Conservation (phyloP, 108 stramenopile species). For the Epithemia pelagica region DNA sequence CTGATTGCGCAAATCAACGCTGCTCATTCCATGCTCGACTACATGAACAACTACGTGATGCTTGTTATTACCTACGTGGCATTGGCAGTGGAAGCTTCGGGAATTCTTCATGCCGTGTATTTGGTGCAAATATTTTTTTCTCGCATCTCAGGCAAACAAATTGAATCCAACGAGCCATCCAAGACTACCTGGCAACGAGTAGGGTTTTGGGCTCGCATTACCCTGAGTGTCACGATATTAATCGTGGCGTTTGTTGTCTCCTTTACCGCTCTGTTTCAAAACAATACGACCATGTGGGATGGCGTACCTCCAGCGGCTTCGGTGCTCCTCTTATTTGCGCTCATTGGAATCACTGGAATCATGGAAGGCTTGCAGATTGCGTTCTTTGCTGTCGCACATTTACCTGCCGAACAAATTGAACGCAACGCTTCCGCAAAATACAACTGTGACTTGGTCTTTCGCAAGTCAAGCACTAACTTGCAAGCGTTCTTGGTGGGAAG, state of each 20-base stretch:
- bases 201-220: slow-evolving; percentile 46
- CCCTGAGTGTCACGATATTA: slow-evolving; percentile 38
- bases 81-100: slow-evolving; percentile 52
- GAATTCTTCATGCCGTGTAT: slow-evolving; percentile 52
- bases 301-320: slow-evolving; percentile 38
- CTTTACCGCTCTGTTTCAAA: slow-evolving; percentile 40
- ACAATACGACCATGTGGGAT: slow-evolving; percentile 45
- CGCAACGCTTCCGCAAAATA: slow-evolving; percentile 35
- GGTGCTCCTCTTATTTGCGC: slow-evolving; percentile 43
- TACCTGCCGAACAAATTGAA: slow-evolving; percentile 43
- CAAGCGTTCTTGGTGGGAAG: slow-evolving; percentile 64
- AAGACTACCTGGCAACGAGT: no score
- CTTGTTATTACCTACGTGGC: slow-evolving; percentile 32
- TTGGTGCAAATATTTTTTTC: slow-evolving; percentile 31
- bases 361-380: slow-evolving; percentile 77
- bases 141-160: not conserved
- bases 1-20: slow-evolving; percentile 54
- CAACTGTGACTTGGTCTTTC: slow-evolving; percentile 47
- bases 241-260: slow-evolving; percentile 54
- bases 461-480: slow-evolving; percentile 34
- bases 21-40: slow-evolving; percentile 48
- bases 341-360: slow-evolving; percentile 51
- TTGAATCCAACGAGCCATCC: slow-evolving; percentile 1
- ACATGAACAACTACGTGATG: slow-evolving; percentile 63
- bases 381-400: slow-evolving; percentile 62